Evolutionary conservation across 768 basidiomycete species (phyloP), one percentile per base, ranked within the genome.

Genomic region (Suillus subluteus): DNA sequence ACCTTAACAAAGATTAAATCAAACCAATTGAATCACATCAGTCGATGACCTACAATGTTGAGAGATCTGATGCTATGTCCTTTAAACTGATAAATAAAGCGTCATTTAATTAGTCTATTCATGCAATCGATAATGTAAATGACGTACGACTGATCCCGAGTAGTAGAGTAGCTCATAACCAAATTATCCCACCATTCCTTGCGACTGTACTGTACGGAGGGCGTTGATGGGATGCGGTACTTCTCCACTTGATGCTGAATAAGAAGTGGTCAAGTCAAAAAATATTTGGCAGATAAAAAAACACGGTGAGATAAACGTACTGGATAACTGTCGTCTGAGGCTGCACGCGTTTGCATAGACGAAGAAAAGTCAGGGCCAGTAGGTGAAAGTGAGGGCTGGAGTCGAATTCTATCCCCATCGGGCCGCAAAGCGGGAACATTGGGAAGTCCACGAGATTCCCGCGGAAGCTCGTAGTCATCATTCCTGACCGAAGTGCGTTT

Each of bases 181-280:
- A 86, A 78, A 61, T 74, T 76, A 64, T 83, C 82, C 85, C 85
- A 85, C 84, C 84, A 85, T 41, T 75, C 73, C 65, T 79, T 77
- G 52, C 79, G 76, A 48, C 69, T 69, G 68, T 79, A 80, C 58
- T 79, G 78, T 43, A 74, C 55, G 2, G 74, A 72, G 7, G 79
- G 73, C 59, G 78, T 64, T 21, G 72, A 64, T 21, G 76, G 63
- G 62, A 74, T 61, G 58, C 79, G 76, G 56, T 67, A 44, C 68
- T 77, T 77, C 70, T 73, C 72, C 30, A 68, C 67, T 9, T 71
- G 62, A 63, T 72, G 71, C 66, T 71, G 55, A 4, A 18, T 12
- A 56, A 63, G 15, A 54, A 65, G 58, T 13, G 11, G 26, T 40
- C 37, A 16, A 59, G 16, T 59, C 58, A 41, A 59, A 56, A 38